These are phyloP conservation scores for Saturnispora zaruensis DNA, from an alignment of 805 yeast genomes.

Conservation along the genomic window DNA sequence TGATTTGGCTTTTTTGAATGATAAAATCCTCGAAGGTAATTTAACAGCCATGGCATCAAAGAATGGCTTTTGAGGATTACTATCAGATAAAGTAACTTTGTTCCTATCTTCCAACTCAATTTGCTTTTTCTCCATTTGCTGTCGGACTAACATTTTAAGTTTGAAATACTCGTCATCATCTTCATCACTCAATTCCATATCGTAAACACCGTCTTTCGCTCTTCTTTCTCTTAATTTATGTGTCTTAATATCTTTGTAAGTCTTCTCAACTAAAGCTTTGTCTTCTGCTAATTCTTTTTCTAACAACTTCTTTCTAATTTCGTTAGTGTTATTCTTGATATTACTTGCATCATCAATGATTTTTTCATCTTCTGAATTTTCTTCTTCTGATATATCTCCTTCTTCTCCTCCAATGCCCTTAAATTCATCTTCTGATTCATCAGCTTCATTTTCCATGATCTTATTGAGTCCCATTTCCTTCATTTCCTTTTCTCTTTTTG, in stretches of 20 bases:
- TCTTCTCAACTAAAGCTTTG: slow-evolving; percentile 52
- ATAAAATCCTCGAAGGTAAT: slow-evolving; percentile 11
- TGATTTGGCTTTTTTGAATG: slow-evolving; percentile 9
- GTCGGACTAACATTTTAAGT: slow-evolving; percentile 7
- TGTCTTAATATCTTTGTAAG: slow-evolving; percentile 61
- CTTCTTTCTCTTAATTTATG: slow-evolving; percentile 58
- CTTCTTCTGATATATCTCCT: slow-evolving; percentile 48
- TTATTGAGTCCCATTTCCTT: slow-evolving; percentile 49
- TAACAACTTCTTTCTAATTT: slow-evolving; percentile 47
- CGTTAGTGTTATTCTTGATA: slow-evolving; percentile 47
- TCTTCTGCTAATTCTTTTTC: slow-evolving; percentile 57
- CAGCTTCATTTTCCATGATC: slow-evolving; percentile 75
- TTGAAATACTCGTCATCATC: slow-evolving; percentile 42
- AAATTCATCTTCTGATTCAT: slow-evolving; percentile 87
- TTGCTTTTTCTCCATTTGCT: slow-evolving; percentile 26
- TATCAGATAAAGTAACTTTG: slow-evolving; percentile 5
- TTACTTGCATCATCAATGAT: slow-evolving; percentile 68
- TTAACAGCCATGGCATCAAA: slow-evolving; percentile 14
- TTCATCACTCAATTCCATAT: slow-evolving; percentile 64
- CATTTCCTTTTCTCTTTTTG: slow-evolving; percentile 39
- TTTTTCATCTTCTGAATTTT: slow-evolving; percentile 66
- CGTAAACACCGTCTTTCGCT: slow-evolving; percentile 43
- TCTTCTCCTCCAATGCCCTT: slow-evolving; percentile 71
- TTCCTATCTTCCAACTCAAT: slow-evolving; percentile 34
- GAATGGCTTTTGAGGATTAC: slow-evolving; percentile 14